These are phyloP conservation scores for Buddleja alternifolia DNA, from an alignment of 257 asterid species.

Conservation along the genomic window DNA sequence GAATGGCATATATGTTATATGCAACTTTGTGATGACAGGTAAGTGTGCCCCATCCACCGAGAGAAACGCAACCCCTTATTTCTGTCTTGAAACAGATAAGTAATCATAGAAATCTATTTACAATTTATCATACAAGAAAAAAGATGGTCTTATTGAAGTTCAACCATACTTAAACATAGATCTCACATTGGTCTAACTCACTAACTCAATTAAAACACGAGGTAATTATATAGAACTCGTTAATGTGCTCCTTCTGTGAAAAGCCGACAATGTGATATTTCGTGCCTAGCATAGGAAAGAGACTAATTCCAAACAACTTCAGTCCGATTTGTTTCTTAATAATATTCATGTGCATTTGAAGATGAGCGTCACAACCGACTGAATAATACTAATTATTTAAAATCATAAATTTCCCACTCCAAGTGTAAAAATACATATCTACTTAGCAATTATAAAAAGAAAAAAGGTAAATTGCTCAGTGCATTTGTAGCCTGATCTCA, in stretches of 20 bases:
- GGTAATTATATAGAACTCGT: background rate
- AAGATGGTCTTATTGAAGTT: constrained; percentile 3
- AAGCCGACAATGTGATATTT: constrained; percentile 13
- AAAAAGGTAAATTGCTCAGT: background rate
- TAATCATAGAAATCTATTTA: background rate
- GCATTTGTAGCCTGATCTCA: constrained; percentile 9
- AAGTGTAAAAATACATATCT: constrained; percentile 2
- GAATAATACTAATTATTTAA: constrained; percentile 2
- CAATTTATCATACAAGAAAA: background rate
- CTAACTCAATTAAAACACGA: constrained; percentile 6
- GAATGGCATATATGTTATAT: constrained; percentile 4
- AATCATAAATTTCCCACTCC: background rate
- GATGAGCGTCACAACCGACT: constrained; percentile 12
- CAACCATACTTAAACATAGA: background rate
- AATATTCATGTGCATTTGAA: constrained; percentile 14
- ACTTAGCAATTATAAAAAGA: background rate
- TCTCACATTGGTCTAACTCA: background rate
- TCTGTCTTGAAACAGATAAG: constrained; percentile 11
- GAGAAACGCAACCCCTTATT: background rate
- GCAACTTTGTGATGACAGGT: background rate
- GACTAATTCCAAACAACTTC: background rate
- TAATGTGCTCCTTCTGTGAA: background rate
- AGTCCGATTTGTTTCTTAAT: background rate
- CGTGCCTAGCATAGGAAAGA: constrained; percentile 22
- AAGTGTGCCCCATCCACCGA: constrained; percentile 1